Conservation (phyloP, 441 rosid species). For the Euphorbia corollata region DNA sequence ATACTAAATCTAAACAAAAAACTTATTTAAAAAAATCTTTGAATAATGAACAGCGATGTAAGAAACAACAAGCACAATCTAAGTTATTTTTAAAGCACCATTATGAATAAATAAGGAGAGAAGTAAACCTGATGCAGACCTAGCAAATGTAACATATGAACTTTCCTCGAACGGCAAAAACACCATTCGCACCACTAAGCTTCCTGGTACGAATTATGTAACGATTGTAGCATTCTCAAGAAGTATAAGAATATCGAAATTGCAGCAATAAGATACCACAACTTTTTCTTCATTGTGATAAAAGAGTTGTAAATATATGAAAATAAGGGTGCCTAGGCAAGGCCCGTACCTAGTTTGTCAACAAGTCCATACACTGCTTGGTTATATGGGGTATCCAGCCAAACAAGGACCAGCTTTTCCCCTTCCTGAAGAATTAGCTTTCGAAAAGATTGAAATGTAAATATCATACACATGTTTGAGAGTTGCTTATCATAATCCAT, state of each 20-base stretch:
- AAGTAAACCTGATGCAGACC: conserved; percentile 88
- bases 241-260: conserved; percentile 7
- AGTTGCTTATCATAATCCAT: conserved; percentile 63
- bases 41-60: background rate
- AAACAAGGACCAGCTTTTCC: conserved; percentile 85
- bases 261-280: conserved; percentile 5
- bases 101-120: conserved; percentile 35
- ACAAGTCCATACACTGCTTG: conserved; percentile 94
- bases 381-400: conserved; percentile 92
- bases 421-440: conserved; percentile 95
- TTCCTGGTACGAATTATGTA: conserved; percentile 42
- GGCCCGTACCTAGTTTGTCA: conserved; percentile 68
- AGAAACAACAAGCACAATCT: background rate
- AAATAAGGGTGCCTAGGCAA: conserved; percentile 18
- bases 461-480: conserved; percentile 68
- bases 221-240: conserved; percentile 13
- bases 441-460: conserved; percentile 74
- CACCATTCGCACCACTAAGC: conserved; percentile 88
- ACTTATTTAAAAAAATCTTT: background rate
- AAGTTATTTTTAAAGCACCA: background rate
- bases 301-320: background rate
- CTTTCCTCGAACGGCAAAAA: conserved; percentile 97
- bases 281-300: background rate
- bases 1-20: background rate
- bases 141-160: conserved; percentile 85